Evolutionary conservation across 306 rosid genomes (phyloP).

Genomic region (Sindora glabra): DNA sequence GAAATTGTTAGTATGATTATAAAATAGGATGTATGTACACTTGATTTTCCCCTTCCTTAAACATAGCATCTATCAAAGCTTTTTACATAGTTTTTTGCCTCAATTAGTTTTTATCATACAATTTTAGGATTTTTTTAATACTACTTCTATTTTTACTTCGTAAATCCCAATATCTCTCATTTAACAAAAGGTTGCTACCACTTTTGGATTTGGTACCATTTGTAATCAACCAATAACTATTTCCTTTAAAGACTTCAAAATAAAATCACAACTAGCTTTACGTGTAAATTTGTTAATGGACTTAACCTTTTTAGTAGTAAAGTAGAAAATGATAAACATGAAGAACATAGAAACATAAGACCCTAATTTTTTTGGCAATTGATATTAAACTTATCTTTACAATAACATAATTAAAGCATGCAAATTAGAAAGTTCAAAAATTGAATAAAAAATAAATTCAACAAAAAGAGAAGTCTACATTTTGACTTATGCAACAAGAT

Average conservation of each 20-base stretch:
- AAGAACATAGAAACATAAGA: too few relatives aligned
- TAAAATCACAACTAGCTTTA: slow-evolving; percentile 9
- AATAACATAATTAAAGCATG: background rate
- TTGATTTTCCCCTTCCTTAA: slow-evolving; percentile 64
- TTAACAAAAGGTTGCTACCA: slow-evolving; percentile 51
- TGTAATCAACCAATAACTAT: slow-evolving; percentile 13
- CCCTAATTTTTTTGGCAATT: too few relatives aligned
- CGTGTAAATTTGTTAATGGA: background rate
- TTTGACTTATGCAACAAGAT: too few relatives aligned
- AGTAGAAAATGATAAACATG: too few relatives aligned
- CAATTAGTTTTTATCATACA: slow-evolving; percentile 78
- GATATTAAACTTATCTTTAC: too few relatives aligned
- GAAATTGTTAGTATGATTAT: too few relatives aligned
- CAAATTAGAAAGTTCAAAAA: too few relatives aligned
- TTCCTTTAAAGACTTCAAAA: slow-evolving; percentile 12
- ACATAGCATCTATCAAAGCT: slow-evolving; percentile 79
- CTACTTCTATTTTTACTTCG: slow-evolving; percentile 63
- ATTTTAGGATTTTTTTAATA: slow-evolving; percentile 52
- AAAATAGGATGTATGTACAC: slow-evolving; percentile 22
- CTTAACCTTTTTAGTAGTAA: too few relatives aligned
- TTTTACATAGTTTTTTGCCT: slow-evolving; percentile 82
- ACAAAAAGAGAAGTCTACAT: too few relatives aligned
- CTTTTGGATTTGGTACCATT: slow-evolving; percentile 73
- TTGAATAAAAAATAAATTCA: too few relatives aligned
- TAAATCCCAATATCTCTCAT: slow-evolving; percentile 63